phyloP scores from a whole-genome alignment of 2,329 filamentous ascomycete species.

The Cercospora zeina region DNA sequence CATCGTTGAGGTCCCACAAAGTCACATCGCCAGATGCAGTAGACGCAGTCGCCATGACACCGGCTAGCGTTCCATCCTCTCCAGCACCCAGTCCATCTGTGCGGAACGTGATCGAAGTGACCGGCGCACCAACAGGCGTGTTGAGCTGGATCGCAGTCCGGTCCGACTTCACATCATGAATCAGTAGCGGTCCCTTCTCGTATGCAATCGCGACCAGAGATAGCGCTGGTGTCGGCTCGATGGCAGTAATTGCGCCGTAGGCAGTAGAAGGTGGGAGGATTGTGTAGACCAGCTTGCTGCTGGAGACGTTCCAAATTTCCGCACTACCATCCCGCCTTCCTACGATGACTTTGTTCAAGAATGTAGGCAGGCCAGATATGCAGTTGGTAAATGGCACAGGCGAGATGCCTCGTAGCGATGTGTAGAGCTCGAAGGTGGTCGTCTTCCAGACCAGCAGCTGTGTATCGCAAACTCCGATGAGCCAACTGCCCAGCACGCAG shows the following conservation, averaged over 20 bases:
- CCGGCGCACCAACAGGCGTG: conserved; percentile 59
- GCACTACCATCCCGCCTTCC: conserved; percentile 84
- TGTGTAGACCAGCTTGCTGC: conserved; percentile 85
- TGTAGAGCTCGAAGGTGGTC: conserved; percentile 81
- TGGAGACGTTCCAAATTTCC: conserved; percentile 97
- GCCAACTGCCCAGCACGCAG: conserved; percentile 85
- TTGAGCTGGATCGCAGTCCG: conserved; percentile 64
- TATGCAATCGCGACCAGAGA: conserved; percentile 88
- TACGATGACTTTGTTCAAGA: conserved; percentile 92
- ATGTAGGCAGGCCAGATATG: conserved; percentile 87
- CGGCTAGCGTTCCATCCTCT: conserved; percentile 77
- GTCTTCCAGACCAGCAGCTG: conserved; percentile 89
- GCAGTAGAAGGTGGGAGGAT: conserved; percentile 72
- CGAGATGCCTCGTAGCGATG: conserved; percentile 66
- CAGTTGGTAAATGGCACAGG: conserved; percentile 69
- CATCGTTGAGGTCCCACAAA: conserved; percentile 92
- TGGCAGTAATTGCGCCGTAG: conserved; percentile 78
- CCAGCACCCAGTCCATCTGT: conserved; percentile 87
- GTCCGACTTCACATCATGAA: conserved; percentile 81
- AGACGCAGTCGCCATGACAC: conserved; percentile 91
- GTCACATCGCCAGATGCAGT: conserved; percentile 80
- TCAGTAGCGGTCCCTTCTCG: conserved; percentile 71
- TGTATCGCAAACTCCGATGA: conserved; percentile 74
- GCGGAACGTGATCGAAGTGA: conserved; percentile 85
- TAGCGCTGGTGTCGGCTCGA: conserved; percentile 80